Base-by-base conservation (phyloP, 176 grass and related monocot species). In the Avena insularis region DNA sequence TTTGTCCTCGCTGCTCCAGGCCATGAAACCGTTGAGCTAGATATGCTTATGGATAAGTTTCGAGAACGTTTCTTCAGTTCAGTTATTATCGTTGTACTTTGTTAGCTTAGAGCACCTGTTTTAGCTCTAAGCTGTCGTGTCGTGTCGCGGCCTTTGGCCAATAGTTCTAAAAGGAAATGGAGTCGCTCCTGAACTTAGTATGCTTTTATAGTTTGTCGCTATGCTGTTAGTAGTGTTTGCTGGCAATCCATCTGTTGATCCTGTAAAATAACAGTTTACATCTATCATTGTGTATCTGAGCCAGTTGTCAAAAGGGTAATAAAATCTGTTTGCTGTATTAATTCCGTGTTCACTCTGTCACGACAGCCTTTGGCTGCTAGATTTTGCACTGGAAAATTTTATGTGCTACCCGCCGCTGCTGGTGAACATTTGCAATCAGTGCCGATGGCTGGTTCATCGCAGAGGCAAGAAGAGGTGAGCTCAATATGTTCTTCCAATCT, bases 21-120 rank as follows among this genome's bases (percentile, higher is more conserved):
- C 49, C 74, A 77, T 77, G 74, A 77, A 77, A 15, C 48, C 73
- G 53, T 16, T 76, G 73, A 33, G 73, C 73, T 76, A 69, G 66
- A 35, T 43, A 43, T 43, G 36, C 67, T 45, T 71, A 71, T 55
- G 49, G 49, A 77, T 77, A 31, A 55, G 48, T 77, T 55, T 77
- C 31, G 13, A 16, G 8, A 54, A 77, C 54, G 48, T 73, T 8
- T n/a, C 38, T 72, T 33, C 73, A 54, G 1, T 55, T 31, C 27
- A 35, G 38, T 43, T 43, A 3, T 76, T 31, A 14, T 19, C 33
- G 49, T 12, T 55, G 12, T 55, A 77, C 15, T 77, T 17, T 77
- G 2, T 77, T 5, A 35, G 74, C 74, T 76, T 76, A 55, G 74
- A 55, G 74, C 49, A 77, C 27, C 25, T 55, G 49, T 33, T 20